phyloP scores from a whole-genome alignment of 2,329 filamentous ascomycete species.

The Cordyceps javanica region DNA sequence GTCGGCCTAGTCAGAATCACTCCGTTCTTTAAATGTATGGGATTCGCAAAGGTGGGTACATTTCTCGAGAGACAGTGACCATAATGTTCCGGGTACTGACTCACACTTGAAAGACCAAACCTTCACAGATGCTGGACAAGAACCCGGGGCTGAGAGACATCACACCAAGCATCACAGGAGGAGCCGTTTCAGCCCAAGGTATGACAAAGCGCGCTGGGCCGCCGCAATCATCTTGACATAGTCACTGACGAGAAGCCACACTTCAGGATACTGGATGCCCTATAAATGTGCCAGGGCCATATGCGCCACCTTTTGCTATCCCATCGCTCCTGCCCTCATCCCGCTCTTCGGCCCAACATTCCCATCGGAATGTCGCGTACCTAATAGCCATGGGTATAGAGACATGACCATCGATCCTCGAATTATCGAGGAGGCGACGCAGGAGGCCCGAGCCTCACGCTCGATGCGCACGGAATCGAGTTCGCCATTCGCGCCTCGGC shows the following conservation, averaged over 20 bases:
- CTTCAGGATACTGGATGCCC: constrained; percentile 90
- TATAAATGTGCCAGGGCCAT: constrained; percentile 79
- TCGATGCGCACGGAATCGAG: neutral
- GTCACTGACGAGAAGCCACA: neutral
- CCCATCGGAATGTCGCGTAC: constrained; percentile 61
- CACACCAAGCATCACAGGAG: constrained; percentile 90
- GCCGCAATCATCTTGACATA: neutral
- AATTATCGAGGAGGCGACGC: constrained; percentile 47
- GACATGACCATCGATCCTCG: constrained; percentile 59
- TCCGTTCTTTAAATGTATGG: constrained; percentile 86
- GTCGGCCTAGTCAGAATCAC: constrained; percentile 90
- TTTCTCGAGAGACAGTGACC: constrained; percentile 17
- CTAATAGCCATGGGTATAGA: constrained; percentile 56
- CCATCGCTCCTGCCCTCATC: constrained; percentile 77
- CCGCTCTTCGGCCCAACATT: constrained; percentile 87
- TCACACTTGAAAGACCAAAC: constrained; percentile 60
- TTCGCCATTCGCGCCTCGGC: constrained; percentile 14
- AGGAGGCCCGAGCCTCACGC: neutral
- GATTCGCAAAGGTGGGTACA: constrained; percentile 71
- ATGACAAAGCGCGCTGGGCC: constrained; percentile 21
- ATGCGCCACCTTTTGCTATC: constrained; percentile 82
- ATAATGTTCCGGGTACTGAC: neutral
- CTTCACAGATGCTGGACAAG: constrained; percentile 70
- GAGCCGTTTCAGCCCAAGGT: constrained; percentile 86
- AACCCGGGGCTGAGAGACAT: constrained; percentile 85